A percentile compares a stretch with the other conserved stretches of the same genome.
phyloP scores from a whole-genome alignment of 805 yeast genomes.

The Lipomyces chichibuensis region DNA sequence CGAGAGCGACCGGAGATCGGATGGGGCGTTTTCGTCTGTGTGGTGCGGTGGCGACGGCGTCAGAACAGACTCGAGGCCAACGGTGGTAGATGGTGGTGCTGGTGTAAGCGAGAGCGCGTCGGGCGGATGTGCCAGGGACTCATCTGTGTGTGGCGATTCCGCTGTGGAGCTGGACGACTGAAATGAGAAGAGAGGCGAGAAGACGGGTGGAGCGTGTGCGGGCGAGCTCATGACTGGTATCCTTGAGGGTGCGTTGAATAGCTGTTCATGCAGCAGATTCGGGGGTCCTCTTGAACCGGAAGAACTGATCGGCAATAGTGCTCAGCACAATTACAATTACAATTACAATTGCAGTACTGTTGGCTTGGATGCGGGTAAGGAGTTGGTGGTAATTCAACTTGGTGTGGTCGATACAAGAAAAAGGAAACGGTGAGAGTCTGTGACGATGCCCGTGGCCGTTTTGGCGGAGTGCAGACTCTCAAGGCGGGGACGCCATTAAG shows the following conservation, averaged over 20 bases:
- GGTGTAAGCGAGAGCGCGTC: constrained; percentile 7
- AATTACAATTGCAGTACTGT: not conserved
- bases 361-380: not conserved
- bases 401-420: not conserved
- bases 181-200: constrained; percentile 26
- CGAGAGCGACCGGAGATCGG: constrained; percentile 11
- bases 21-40: constrained; percentile 6
- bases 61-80: constrained; percentile 1
- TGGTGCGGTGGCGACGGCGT: not conserved
- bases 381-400: no score
- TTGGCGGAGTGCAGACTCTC: not conserved
- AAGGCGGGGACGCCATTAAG: not conserved
- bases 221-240: constrained; percentile 3
- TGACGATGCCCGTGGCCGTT: not conserved
- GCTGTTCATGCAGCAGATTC: not conserved
- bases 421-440: not conserved
- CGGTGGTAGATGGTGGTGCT: not conserved
- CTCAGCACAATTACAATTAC: not conserved
- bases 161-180: constrained; percentile 5
- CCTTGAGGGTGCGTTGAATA: not conserved
- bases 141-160: constrained; percentile 6
- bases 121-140: constrained; percentile 13
- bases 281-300: not conserved
- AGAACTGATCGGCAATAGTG: not conserved
- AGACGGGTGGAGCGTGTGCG: constrained; percentile 16